Evolutionary conservation across 2,329 filamentous ascomycete genomes (phyloP).

Genomic region (Neofusicoccum umdonicola): DNA sequence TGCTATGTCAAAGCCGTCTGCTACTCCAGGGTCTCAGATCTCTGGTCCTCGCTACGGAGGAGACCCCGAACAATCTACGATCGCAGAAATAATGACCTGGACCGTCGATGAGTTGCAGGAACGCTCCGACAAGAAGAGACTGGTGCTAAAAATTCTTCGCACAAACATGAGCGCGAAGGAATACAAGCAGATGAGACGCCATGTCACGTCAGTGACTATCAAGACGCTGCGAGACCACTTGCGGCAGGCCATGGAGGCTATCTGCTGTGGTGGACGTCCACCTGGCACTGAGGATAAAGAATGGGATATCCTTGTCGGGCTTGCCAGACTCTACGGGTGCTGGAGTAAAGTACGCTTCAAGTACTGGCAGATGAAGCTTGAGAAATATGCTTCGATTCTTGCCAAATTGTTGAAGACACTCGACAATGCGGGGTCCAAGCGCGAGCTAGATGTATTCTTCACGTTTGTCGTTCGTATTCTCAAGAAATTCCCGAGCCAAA

Average conservation of each 20-base stretch:
- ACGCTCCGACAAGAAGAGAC: conserved; percentile 41
- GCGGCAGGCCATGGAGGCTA: neutral
- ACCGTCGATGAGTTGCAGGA: conserved; percentile 37
- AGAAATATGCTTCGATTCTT: neutral
- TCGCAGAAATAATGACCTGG: conserved; percentile 31
- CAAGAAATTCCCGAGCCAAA: neutral
- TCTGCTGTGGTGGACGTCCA: neutral
- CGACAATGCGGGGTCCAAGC: neutral
- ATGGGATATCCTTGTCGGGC: conserved; percentile 24
- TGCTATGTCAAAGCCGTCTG: too few relatives aligned
- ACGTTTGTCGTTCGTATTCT: neutral
- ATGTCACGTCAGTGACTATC: conserved; percentile 18
- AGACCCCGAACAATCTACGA: conserved; percentile 20
- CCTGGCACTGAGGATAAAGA: conserved; percentile 18
- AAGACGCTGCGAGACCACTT: neutral
- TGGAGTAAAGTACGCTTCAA: conserved; percentile 23
- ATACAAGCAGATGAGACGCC: neutral
- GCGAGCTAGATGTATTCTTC: neutral
- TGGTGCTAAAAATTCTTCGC: conserved; percentile 44
- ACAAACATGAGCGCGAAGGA: neutral
- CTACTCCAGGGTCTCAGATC: neutral
- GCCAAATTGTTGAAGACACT: neutral
- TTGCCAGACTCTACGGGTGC: conserved; percentile 33
- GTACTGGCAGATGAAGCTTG: neutral
- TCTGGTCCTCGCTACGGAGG: neutral